These are phyloP conservation scores for Mycena citricolor DNA, from an alignment of 1,284 basidiomycete genomes.

Conservation along the genomic window DNA sequence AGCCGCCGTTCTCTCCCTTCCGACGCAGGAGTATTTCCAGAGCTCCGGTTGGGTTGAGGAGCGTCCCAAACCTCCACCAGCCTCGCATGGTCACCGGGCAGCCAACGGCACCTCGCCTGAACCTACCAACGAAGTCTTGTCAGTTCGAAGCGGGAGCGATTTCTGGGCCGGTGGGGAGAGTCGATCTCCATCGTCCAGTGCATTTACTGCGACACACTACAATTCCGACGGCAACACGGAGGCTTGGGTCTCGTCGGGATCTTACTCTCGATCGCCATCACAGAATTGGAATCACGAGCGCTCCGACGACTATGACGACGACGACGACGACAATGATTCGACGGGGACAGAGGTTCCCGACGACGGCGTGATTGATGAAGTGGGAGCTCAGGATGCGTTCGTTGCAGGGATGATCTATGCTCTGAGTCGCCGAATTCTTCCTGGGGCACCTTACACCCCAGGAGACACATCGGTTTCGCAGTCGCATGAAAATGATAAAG, in stretches of 20 bases:
- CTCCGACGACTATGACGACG: slow-evolving; percentile 30
- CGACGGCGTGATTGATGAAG: slow-evolving; percentile 56
- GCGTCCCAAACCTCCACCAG: slow-evolving; percentile 19
- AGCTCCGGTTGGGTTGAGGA: slow-evolving; percentile 72
- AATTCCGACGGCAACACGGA: slow-evolving; percentile 33
- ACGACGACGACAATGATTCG: slow-evolving; percentile 53
- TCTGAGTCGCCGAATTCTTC: slow-evolving; percentile 61
- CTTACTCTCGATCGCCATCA: slow-evolving; percentile 24
- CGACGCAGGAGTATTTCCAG: slow-evolving; percentile 81
- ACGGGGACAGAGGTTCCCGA: slow-evolving; percentile 53
- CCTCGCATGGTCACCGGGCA: slow-evolving; percentile 21
- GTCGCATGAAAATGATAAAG: slow-evolving; percentile 43
- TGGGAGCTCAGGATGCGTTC: slow-evolving; percentile 76
- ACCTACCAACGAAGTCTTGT: slow-evolving; percentile 40
- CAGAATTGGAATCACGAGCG: no score
- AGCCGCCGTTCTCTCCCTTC: slow-evolving; percentile 75
- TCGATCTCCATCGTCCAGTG: slow-evolving; percentile 54
- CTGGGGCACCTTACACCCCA: slow-evolving; percentile 71
- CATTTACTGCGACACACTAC: slow-evolving; percentile 40
- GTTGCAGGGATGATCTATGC: slow-evolving; percentile 80
- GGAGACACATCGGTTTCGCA: slow-evolving; percentile 34
- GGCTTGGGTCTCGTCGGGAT: slow-evolving; percentile 24
- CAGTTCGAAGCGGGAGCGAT: slow-evolving; percentile 71
- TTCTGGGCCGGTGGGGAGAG: slow-evolving; percentile 68
- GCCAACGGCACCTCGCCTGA: slow-evolving; percentile 28